phyloP scores from a whole-genome alignment of 1,139 yeast species.

The Candida pseudoviswanathii region DNA sequence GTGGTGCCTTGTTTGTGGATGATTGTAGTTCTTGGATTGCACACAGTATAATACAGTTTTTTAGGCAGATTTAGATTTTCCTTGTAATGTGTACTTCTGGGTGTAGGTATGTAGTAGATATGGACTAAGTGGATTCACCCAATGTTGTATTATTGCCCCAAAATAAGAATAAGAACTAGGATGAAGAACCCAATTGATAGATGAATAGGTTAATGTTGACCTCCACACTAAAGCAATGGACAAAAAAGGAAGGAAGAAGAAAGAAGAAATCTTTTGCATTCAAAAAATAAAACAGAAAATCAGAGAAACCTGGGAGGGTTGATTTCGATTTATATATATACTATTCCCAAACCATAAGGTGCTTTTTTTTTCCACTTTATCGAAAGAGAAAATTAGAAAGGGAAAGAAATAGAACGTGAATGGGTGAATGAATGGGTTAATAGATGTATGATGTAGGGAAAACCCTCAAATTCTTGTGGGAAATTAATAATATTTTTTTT shows the following conservation, averaged over 20 bases:
- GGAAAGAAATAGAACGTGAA: not conserved
- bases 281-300: not conserved
- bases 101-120: no score
- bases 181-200: not conserved
- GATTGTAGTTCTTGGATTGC: not conserved
- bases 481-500: not conserved
- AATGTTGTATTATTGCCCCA: no score
- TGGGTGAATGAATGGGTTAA: not conserved
- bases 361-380: not conserved
- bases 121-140: no score
- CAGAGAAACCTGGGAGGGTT: not conserved
- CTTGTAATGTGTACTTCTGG: not conserved
- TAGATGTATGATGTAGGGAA: slow-evolving; percentile 2
- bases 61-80: not conserved
- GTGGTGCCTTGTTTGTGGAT: not conserved
- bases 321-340: not conserved
- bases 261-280: not conserved
- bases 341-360: not conserved
- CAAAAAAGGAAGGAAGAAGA: not conserved
- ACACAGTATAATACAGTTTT: not conserved
- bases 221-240: not conserved
- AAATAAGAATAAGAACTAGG: not conserved
- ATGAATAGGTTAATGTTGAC: not conserved
- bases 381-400: not conserved
- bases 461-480: slow-evolving; percentile 2